phyloP scores from a whole-genome alignment of 768 basidiomycete genomes.

The Coprinellus micaceus region DNA sequence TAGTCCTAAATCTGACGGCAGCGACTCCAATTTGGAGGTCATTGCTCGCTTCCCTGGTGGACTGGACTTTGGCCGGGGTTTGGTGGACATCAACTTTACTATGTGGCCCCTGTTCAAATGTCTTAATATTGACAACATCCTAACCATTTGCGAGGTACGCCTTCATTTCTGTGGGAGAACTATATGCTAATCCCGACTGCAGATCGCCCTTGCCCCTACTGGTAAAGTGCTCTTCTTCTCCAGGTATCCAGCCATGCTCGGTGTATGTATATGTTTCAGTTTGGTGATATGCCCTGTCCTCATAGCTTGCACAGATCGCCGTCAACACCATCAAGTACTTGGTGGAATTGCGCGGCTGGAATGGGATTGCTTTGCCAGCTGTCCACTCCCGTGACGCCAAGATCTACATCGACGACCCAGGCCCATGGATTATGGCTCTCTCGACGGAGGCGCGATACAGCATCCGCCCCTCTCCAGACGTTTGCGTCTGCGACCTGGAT shows the following conservation, averaged over 20 bases:
- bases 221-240: conserved; percentile 87
- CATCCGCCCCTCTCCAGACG: conserved; percentile 70
- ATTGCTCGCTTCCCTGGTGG: conserved; percentile 91
- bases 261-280: conserved; percentile 43
- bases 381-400: conserved; percentile 88
- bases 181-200: conserved; percentile 14
- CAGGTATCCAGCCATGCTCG: conserved; percentile 87
- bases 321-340: conserved; percentile 90
- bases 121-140: conserved; percentile 87
- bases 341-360: conserved; percentile 91
- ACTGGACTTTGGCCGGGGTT: conserved; percentile 84
- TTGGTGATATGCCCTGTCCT: not conserved
- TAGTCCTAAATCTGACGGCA: conserved; percentile 56
- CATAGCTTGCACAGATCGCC: conserved; percentile 52
- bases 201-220: conserved; percentile 85
- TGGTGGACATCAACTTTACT: conserved; percentile 92
- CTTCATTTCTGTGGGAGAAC: not conserved
- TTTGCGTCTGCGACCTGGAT: conserved; percentile 86
- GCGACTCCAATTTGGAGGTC: conserved; percentile 65
- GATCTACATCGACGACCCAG: conserved; percentile 93
- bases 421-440: conserved; percentile 93
- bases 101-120: conserved; percentile 97
- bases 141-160: conserved; percentile 84
- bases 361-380: conserved; percentile 76
- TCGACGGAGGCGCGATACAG: conserved; percentile 82